Base-by-base conservation (phyloP, 2,329 filamentous ascomycete genomes). In the Cercospora sp. region DNA sequence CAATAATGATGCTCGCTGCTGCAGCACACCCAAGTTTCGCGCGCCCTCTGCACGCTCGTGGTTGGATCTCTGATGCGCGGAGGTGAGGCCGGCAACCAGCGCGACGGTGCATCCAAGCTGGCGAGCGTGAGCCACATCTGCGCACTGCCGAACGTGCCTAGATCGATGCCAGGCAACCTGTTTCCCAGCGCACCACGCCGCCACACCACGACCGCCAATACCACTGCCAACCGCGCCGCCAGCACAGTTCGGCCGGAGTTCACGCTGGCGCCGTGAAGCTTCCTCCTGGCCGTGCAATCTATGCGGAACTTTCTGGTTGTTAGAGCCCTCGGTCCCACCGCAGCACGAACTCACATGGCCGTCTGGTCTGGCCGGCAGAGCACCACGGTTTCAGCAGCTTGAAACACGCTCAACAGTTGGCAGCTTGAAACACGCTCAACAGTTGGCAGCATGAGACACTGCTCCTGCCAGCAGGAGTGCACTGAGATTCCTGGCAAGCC, bases 41-140 rank as follows among this genome's bases (percentile, higher is more conserved):
- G 45, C 61, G 9, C 12, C 8, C 28, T n/a, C 40, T 55, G 30
- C 24, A 34, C 63, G 58, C 58, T 18, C 26, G 28, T 53, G 55
- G 55, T 53, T 64, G 61, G 49, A 40, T 28, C 26, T 55, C 28
- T 63, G 43, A 5, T 63, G 24, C 16, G 26, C 55, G 55, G 55
- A 59, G 28, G 28, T 37, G 30, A 37, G 28, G 16, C 55, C 30
- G 55, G 16, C 55, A 2, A 24, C 55, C 32, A 37, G 55, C 21
- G 24, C 49, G 21, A 28, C 24, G 49, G 49, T 53, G 49, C 21
- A 24, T 12, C 18, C 18, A 21, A 21, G 18, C 18, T 26, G 49
- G 5, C 34, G 34, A 37, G 34, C 34, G 5, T n/a, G 24, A 53
- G 49, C 49, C 49, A 49, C 45, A 49, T 18, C 45, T 49, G 45